Conservation (phyloP, 176 grass and related monocot species). For the Raddia guianensis region DNA sequence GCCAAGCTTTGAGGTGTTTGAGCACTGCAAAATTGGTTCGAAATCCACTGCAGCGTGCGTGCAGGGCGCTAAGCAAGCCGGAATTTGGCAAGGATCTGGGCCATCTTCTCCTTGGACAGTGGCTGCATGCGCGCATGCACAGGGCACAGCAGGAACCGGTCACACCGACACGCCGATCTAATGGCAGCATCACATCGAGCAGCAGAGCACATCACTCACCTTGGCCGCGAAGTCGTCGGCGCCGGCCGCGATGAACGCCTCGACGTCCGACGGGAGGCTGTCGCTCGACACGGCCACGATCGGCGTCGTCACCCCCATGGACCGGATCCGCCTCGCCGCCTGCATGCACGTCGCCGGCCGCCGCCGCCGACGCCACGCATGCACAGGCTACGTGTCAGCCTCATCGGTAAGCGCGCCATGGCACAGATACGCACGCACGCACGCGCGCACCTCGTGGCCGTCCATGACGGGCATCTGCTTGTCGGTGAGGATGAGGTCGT, state of each 20-base stretch:
- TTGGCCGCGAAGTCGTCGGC: conserved; percentile 67
- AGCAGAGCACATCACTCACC: conserved; percentile 10
- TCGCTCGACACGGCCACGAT: conserved; percentile 72
- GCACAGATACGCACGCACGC: not conserved
- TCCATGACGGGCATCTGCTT: conserved; percentile 65
- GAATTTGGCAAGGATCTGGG: conserved; percentile 50
- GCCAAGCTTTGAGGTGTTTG: no score
- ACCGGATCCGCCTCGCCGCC: conserved; percentile 63
- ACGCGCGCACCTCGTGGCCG: conserved; percentile 58
- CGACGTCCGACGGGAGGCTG: conserved; percentile 46
- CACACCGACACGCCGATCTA: not conserved
- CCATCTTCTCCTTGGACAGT: conserved; percentile 56
- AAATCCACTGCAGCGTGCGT: no score
- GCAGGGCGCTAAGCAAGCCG: conserved; percentile 27
- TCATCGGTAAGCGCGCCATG: not conserved
- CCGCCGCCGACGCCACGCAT: no score
- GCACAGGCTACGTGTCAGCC: not conserved
- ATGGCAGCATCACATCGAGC: no score
- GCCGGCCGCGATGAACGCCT: conserved; percentile 64
- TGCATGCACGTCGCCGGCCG: not conserved
- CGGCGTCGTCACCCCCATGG: conserved; percentile 54
- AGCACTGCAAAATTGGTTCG: no score
- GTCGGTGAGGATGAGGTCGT: conserved; percentile 74
- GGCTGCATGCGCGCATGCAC: conserved; percentile 42
- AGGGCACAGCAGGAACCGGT: not conserved